These are phyloP conservation scores for Verbena officinalis DNA, from an alignment of 257 asterid species.

Conservation along the genomic window DNA sequence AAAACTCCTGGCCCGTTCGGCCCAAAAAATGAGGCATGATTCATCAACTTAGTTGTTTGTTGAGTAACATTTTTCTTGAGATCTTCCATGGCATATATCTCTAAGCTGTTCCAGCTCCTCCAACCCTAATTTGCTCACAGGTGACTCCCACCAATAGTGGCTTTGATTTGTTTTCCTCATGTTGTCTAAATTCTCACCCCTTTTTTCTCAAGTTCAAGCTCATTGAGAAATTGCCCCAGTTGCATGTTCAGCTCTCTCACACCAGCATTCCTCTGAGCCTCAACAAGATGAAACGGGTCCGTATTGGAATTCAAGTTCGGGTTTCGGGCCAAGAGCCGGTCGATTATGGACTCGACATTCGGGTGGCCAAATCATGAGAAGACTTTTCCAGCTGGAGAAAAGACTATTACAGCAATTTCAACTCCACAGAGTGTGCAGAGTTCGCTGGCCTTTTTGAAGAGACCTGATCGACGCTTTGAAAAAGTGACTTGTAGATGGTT, in stretches of 20 bases:
- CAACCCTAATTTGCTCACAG: conserved; percentile 45
- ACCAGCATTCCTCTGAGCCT: conserved; percentile 55
- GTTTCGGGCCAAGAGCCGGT: conserved; percentile 42
- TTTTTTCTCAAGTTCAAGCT: conserved; percentile 59
- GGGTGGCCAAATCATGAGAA: conserved; percentile 87
- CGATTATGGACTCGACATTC: conserved; percentile 53
- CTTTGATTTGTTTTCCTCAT: conserved; percentile 45
- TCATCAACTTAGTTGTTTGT: conserved; percentile 42
- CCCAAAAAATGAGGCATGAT: conserved; percentile 26
- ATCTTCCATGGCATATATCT: conserved; percentile 68
- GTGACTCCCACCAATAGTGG: conserved; percentile 73
- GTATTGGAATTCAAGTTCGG: conserved; percentile 12
- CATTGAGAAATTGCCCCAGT: conserved; percentile 50
- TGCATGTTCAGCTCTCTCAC: conserved; percentile 60
- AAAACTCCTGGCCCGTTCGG: conserved; percentile 34
- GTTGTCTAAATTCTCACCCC: conserved; percentile 56
- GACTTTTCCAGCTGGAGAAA: conserved; percentile 79
- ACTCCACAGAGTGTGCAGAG: conserved; percentile 71
- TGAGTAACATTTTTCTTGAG: conserved; percentile 43
- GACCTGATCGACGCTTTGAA: conserved; percentile 69
- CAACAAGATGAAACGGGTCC: conserved; percentile 39
- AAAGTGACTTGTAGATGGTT: conserved; percentile 76
- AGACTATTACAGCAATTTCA: conserved; percentile 64
- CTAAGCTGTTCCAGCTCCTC: conserved; percentile 57
- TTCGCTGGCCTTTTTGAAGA: conserved; percentile 79